Evolutionary conservation across 179 eudicot species (phyloP).

Genomic region (Dionaea muscipula): DNA sequence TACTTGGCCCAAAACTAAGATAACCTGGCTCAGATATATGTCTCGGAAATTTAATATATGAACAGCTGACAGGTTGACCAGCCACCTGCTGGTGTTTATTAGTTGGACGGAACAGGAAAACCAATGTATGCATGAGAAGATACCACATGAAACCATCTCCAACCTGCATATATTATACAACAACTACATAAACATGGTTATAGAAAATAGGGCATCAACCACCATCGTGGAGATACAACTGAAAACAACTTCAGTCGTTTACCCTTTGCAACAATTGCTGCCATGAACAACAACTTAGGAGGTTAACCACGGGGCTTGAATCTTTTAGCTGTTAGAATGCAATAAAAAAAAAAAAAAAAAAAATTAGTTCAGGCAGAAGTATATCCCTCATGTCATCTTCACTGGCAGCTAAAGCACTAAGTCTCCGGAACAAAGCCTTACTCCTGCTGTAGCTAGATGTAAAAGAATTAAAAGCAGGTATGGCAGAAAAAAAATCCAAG

Average conservation of each 20-base stretch:
- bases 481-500: too few species aligned
- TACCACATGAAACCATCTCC: conserved; percentile 67
- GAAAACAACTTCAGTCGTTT: conserved; percentile 7
- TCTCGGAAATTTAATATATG: conserved; percentile 16
- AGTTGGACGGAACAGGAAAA: conserved; percentile 51
- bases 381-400: too few species aligned
- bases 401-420: too few species aligned
- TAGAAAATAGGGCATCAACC: conserved; percentile 3
- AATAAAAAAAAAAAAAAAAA: conserved; percentile 1
- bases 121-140: conserved; percentile 43
- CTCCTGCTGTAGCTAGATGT: too few species aligned
- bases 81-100: conserved; percentile 56
- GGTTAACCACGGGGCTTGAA: conserved; percentile 33
- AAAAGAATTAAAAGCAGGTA: too few species aligned
- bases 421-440: too few species aligned
- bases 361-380: too few species aligned
- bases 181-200: neutral
- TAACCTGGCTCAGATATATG: conserved; percentile 13
- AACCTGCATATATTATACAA: conserved; percentile 29
- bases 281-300: conserved; percentile 55
- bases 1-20: conserved; percentile 17
- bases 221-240: neutral
- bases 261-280: conserved; percentile 45
- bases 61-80: conserved; percentile 44
- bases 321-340: conserved; percentile 22